phyloP scores from a whole-genome alignment of 2,329 filamentous ascomycete genomes.

The Botrytis deweyae region DNA sequence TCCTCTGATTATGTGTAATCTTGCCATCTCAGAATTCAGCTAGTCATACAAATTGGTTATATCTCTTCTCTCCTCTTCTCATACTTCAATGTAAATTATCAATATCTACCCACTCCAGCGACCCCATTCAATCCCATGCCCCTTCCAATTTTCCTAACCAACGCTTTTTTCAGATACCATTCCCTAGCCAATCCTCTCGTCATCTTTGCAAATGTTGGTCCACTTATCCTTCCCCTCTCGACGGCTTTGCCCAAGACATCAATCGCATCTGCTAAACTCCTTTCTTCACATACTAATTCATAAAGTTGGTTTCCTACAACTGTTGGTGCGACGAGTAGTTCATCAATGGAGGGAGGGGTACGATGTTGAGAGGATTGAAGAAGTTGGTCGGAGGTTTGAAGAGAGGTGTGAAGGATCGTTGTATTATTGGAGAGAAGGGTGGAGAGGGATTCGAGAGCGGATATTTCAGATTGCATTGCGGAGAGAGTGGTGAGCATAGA shows the following conservation, averaged over 20 bases:
- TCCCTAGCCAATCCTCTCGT: constrained; percentile 73
- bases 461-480: constrained; percentile 71
- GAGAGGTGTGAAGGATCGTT: constrained; percentile 70
- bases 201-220: constrained; percentile 75
- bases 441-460: constrained; percentile 68
- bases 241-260: constrained; percentile 76
- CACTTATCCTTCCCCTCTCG: constrained; percentile 68
- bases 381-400: constrained; percentile 74
- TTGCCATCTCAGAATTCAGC: background rate
- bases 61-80: background rate
- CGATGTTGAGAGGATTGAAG: constrained; percentile 71
- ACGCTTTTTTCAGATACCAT: constrained; percentile 80
- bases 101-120: constrained; percentile 10
- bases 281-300: constrained; percentile 82
- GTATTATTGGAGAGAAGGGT: constrained; percentile 74
- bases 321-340: constrained; percentile 88
- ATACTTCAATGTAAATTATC: background rate
- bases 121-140: constrained; percentile 64
- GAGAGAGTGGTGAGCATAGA: constrained; percentile 72
- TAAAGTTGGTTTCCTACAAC: constrained; percentile 94
- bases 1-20: background rate
- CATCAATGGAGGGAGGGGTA: constrained; percentile 76
- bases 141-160: constrained; percentile 72
- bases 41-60: background rate
- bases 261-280: constrained; percentile 80